Evolutionary conservation across 2,329 filamentous ascomycete species (phyloP).

Genomic region (Calonectria pseudoreteaudii): DNA sequence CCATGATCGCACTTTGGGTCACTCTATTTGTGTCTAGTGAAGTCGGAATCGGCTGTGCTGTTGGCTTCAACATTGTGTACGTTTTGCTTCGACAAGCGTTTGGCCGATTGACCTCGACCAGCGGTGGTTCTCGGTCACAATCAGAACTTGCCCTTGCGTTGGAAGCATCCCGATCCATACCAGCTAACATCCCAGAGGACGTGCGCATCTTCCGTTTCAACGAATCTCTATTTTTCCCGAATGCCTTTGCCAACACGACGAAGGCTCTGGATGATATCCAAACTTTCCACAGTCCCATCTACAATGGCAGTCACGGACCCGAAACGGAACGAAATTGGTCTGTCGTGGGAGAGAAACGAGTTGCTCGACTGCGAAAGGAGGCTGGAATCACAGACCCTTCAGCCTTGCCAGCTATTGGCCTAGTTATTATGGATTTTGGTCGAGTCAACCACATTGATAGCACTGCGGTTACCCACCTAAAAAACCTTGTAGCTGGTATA

Average conservation of each 20-base stretch:
- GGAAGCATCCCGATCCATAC: slow-evolving; percentile 29
- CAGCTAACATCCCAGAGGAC: slow-evolving; percentile 56
- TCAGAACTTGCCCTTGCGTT: slow-evolving; percentile 36
- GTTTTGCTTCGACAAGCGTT: slow-evolving; percentile 71
- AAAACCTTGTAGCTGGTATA: slow-evolving; percentile 60
- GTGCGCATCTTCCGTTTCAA: slow-evolving; percentile 68
- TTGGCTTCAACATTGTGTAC: slow-evolving; percentile 74
- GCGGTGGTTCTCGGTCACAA: slow-evolving; percentile 45
- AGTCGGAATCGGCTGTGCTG: slow-evolving; percentile 68
- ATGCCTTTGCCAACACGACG: slow-evolving; percentile 65
- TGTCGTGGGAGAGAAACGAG: slow-evolving; percentile 60
- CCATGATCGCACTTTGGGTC: slow-evolving; percentile 74
- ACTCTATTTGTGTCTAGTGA: slow-evolving; percentile 72
- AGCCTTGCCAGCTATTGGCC: slow-evolving; percentile 52
- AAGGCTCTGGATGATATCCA: slow-evolving; percentile 61
- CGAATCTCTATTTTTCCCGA: slow-evolving; percentile 71
- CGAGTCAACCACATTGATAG: slow-evolving; percentile 65
- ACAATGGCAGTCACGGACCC: slow-evolving; percentile 47
- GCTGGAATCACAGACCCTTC: slow-evolving; percentile 48
- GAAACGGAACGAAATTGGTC: slow-evolving; percentile 64
- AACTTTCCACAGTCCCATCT: slow-evolving; percentile 56
- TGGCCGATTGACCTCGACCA: slow-evolving; percentile 49
- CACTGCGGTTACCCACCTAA: slow-evolving; percentile 62
- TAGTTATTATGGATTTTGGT: slow-evolving; percentile 65
- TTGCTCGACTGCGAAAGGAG: slow-evolving; percentile 57